phyloP scores from a whole-genome alignment of 345 rosid species.

The Hypericum androsaemum region DNA sequence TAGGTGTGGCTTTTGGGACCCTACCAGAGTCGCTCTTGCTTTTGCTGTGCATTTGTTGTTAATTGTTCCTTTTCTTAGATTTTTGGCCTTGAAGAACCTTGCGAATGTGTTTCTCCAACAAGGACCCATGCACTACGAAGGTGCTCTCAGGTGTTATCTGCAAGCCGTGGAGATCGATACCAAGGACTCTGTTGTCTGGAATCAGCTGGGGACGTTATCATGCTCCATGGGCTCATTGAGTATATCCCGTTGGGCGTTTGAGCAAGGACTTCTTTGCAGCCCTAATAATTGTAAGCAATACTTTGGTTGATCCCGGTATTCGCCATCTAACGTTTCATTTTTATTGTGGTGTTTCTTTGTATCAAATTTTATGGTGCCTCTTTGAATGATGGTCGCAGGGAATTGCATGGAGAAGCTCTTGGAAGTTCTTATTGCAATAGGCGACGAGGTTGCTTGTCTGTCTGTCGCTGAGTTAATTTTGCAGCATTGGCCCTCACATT shows the following conservation, averaged over 20 bases:
- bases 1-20: no score
- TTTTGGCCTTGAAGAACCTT: constrained; percentile 88
- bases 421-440: constrained; percentile 96
- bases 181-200: constrained; percentile 96
- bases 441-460: constrained; percentile 97
- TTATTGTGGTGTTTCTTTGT: neutral
- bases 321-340: neutral
- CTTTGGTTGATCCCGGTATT: constrained; percentile 6
- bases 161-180: constrained; percentile 95
- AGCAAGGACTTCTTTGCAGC: constrained; percentile 96
- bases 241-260: constrained; percentile 96
- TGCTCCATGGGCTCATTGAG: constrained; percentile 89
- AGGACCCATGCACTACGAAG: constrained; percentile 72
- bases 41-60: neutral
- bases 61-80: constrained; percentile 36
- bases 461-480: constrained; percentile 86
- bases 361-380: neutral
- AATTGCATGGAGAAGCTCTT: constrained; percentile 97
- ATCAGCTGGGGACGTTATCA: constrained; percentile 92
- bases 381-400: constrained; percentile 43
- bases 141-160: constrained; percentile 82
- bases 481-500: constrained; percentile 98
- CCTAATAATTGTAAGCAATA: constrained; percentile 77
- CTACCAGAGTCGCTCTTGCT: no score
- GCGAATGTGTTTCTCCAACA: constrained; percentile 86